Base-by-base conservation (phyloP, 2,329 filamentous ascomycete species). In the Ceratocystiopsis brevicomis region DNA sequence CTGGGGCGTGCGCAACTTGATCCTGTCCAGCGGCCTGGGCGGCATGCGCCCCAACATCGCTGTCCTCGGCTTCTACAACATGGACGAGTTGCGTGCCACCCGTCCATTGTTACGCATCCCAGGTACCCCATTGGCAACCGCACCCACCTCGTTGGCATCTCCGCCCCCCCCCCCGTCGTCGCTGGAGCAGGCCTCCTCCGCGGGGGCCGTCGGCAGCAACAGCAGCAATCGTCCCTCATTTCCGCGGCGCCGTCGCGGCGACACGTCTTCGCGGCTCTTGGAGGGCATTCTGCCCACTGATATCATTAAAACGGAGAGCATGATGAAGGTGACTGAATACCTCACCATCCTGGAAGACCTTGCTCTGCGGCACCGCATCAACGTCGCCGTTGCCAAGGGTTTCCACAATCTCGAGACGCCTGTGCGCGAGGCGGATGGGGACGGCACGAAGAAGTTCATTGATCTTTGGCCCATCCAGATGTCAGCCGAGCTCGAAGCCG, bases 391-490 rank as follows among this genome's bases (percentile, higher is more conserved):
- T 36, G 85, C 81, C 0, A 84, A 82, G 54, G 84, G 83, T 0
- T 93, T 92, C 49, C 75, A 84, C 42, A 61, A 73, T 1, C 63
- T 93, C 2, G 81, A 90, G 53, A 71, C 84, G 0, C 85, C 85
- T 0, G 6, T 30, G 25, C 25, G 25, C 25, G 66, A 71, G 17
- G 57, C 66, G 1, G 65, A 74, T 36, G 68, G 67, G 4, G 73
- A 78, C 42, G 73, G 78, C 43, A 65, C 63, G 4, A 88, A 88
- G 55, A 82, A 76, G 53, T 88, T 79, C 53, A 83, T 93, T 48
- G 85, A 93, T 53, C 62, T 93, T 5, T 93, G 85, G 85, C 85
- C 85, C 0, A 90, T 93, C 43, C 86, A 93, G 51, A 93, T 93
- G 83, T 88, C 84, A 6, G 84, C 84, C 1, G 82, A 88, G 52